phyloP scores from a whole-genome alignment of 2,329 filamentous ascomycete species.

The Didymella sp. region DNA sequence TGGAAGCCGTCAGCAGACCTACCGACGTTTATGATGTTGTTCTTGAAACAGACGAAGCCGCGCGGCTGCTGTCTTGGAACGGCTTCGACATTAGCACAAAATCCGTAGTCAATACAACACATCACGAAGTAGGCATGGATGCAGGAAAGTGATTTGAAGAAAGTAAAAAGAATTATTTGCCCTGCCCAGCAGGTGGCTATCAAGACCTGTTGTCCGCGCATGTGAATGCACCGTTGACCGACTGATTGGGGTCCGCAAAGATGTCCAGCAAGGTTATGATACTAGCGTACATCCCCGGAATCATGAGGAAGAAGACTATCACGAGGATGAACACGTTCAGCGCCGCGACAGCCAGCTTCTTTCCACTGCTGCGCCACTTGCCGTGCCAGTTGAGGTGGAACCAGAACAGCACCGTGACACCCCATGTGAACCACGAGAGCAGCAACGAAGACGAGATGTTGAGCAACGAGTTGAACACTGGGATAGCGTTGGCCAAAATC shows the following conservation, averaged over 20 bases:
- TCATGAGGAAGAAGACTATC: conserved; percentile 34
- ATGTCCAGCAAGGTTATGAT: conserved; percentile 31
- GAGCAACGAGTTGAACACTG: conserved; percentile 37
- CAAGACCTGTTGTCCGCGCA: conserved; percentile 36
- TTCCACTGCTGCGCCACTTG: conserved; percentile 28
- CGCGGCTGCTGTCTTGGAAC: no score
- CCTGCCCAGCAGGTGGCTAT: neutral
- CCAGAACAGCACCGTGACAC: conserved; percentile 40
- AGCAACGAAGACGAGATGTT: conserved; percentile 37
- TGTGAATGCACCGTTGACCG: conserved; percentile 38
- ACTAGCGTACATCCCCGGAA: conserved; percentile 38
- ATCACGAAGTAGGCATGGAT: no score
- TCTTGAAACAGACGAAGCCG: no score
- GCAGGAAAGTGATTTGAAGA: no score
- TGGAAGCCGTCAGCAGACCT: no score
- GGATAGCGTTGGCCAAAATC: conserved; percentile 40
- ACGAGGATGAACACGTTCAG: conserved; percentile 34
- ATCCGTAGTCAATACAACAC: neutral
- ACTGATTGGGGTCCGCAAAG: conserved; percentile 33
- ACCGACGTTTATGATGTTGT: no score
- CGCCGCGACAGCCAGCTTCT: conserved; percentile 30
- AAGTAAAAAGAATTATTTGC: neutral
- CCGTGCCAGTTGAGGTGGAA: conserved; percentile 40
- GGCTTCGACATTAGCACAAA: no score
- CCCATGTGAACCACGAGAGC: conserved; percentile 40